A percentile compares a stretch with the other conserved stretches of the same genome.
These are phyloP conservation scores for Heterobasidion occidentale DNA, from an alignment of 1,284 basidiomycete genomes.

Conservation along the genomic window DNA sequence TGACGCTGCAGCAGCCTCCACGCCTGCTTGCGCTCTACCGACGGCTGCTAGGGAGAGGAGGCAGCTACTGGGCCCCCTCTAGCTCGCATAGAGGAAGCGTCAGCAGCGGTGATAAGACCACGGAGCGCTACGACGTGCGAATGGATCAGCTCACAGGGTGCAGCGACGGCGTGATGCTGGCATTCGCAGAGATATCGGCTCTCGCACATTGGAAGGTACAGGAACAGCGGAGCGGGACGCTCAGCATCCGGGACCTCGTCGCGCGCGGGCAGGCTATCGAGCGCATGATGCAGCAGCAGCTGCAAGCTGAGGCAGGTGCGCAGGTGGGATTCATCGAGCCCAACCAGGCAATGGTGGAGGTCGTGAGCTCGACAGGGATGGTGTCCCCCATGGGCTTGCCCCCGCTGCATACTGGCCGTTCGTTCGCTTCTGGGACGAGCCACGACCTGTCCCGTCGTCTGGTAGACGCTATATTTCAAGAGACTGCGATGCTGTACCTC, in stretches of 20 bases:
- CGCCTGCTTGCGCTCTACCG: slow-evolving; percentile 61
- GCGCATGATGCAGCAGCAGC: slow-evolving; percentile 38
- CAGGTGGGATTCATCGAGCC: slow-evolving; percentile 3
- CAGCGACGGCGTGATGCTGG: slow-evolving; percentile 67
- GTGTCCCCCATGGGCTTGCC: neutral
- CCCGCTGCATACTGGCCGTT: slow-evolving; percentile 9
- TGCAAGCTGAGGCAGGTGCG: slow-evolving; percentile 3
- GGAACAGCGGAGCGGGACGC: slow-evolving; percentile 48
- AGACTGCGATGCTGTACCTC: slow-evolving; percentile 61
- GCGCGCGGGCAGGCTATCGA: slow-evolving; percentile 60
- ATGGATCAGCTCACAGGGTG: slow-evolving; percentile 68
- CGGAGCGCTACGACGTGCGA: slow-evolving; percentile 30
- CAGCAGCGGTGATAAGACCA: slow-evolving; percentile 14
- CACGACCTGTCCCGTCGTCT: slow-evolving; percentile 36
- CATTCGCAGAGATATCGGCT: slow-evolving; percentile 63
- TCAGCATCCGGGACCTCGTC: slow-evolving; percentile 67
- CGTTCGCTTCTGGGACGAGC: slow-evolving; percentile 4
- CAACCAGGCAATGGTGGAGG: neutral
- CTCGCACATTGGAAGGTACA: slow-evolving; percentile 71
- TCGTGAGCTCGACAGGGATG: neutral
- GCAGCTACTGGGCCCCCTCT: slow-evolving; percentile 20
- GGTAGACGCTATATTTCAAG: slow-evolving; percentile 55
- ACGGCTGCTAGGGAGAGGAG: slow-evolving; percentile 37
- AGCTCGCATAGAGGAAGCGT: slow-evolving; percentile 7
- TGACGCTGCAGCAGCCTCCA: slow-evolving; percentile 53